Evolutionary conservation across 805 yeast species (phyloP).

Genomic region (Starmerella cellae): DNA sequence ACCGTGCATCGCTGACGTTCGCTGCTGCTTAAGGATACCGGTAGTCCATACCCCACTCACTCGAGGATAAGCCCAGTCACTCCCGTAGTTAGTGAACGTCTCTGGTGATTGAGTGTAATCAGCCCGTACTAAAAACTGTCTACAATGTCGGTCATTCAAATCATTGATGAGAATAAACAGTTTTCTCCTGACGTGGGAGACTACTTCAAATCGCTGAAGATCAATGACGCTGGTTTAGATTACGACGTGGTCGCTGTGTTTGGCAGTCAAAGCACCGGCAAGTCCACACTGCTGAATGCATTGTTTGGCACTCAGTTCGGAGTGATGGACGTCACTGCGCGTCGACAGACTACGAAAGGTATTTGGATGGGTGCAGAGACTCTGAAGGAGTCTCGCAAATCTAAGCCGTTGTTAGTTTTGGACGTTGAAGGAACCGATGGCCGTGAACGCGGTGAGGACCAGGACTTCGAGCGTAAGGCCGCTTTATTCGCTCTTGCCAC

Average conservation of each 20-base stretch:
- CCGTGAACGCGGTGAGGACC: slow-evolving; percentile 94
- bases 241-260: slow-evolving; percentile 91
- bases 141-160: slow-evolving; percentile 32
- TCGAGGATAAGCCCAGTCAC: too few relatives aligned
- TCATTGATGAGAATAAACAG: slow-evolving; percentile 47
- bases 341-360: slow-evolving; percentile 87
- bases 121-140: too few relatives aligned
- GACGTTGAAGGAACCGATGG: slow-evolving; percentile 99
- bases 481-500: slow-evolving; percentile 91
- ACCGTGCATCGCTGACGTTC: too few relatives aligned
- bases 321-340: slow-evolving; percentile 71
- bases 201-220: slow-evolving; percentile 23
- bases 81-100: too few relatives aligned
- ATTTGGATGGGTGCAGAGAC: slow-evolving; percentile 57
- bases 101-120: too few relatives aligned
- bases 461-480: slow-evolving; percentile 93
- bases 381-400: not conserved
- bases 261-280: slow-evolving; percentile 95
- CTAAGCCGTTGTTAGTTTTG: slow-evolving; percentile 38
- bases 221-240: slow-evolving; percentile 39
- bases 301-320: slow-evolving; percentile 79
- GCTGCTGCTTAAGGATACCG: too few relatives aligned
- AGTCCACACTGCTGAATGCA: slow-evolving; percentile 77
- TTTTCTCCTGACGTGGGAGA: slow-evolving; percentile 33
- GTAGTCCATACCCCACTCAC: too few relatives aligned